phyloP scores from a whole-genome alignment of 1,284 basidiomycete species.

The Trametes versicolor region DNA sequence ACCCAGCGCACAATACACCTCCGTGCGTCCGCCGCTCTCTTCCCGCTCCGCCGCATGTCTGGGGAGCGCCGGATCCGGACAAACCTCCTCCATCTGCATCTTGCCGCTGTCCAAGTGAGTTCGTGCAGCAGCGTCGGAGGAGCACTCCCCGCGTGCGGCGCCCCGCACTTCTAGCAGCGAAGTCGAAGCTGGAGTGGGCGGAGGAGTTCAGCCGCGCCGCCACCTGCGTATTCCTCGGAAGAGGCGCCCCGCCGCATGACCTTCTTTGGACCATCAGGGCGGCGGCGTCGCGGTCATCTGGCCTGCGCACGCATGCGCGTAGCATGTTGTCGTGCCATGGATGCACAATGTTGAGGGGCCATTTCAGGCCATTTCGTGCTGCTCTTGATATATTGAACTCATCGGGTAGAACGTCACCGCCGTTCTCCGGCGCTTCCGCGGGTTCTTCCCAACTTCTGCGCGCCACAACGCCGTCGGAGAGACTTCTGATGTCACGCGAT shows the following conservation, averaged over 20 bases:
- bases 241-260: conserved; percentile 18
- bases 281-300: conserved; percentile 15
- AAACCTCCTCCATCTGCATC: not conserved
- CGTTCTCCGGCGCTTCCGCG: conserved; percentile 1
- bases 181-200: conserved; percentile 9
- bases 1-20: not conserved
- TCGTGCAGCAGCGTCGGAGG: not conserved
- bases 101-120: no score
- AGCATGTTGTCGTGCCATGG: not conserved
- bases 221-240: conserved; percentile 25
- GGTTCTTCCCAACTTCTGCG: conserved; percentile 17
- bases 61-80: no score
- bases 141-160: not conserved
- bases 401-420: conserved; percentile 1
- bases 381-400: not conserved
- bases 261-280: conserved; percentile 13
- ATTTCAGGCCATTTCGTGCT: not conserved
- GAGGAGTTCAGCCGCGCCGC: not conserved
- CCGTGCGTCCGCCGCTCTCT: no score
- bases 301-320: not conserved
- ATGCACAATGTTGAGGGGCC: not conserved
- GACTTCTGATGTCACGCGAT: conserved; percentile 1
- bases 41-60: no score
- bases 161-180: conserved; percentile 19
- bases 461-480: conserved; percentile 16